Evolutionary conservation across 257 asterid genomes (phyloP).

Genomic region (Ilex asprella): DNA sequence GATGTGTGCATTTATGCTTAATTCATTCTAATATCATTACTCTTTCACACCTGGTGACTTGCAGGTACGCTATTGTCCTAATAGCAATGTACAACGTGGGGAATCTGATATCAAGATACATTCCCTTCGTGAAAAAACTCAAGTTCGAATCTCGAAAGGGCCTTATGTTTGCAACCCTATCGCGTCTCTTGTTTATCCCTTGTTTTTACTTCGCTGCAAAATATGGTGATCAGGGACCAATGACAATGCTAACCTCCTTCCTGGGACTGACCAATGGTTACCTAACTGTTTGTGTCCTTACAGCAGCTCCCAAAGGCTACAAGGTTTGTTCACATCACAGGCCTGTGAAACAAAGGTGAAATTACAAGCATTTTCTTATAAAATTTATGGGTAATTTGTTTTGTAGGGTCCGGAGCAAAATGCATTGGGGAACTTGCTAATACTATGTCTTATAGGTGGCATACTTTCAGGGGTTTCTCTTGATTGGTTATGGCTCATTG

Average conservation of each 20-base stretch:
- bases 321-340: constrained; percentile 19
- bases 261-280: constrained; percentile 39
- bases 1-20: too few relatives aligned
- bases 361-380: not conserved
- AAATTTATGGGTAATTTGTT: not conserved
- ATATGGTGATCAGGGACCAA: constrained; percentile 47
- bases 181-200: constrained; percentile 36
- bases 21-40: not conserved
- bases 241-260: constrained; percentile 37
- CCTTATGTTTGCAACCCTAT: constrained; percentile 21
- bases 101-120: constrained; percentile 34
- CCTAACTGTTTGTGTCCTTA: constrained; percentile 35
- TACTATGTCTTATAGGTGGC: not conserved
- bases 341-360: not conserved
- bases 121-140: constrained; percentile 19
- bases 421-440: not conserved
- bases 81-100: constrained; percentile 29
- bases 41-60: not conserved
- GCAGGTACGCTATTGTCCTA: constrained; percentile 35
- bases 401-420: constrained; percentile 37
- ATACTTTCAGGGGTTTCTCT: not conserved
- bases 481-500: not conserved
- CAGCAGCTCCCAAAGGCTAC: constrained; percentile 41
- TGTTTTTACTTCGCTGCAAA: constrained; percentile 41
- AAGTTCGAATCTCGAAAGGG: constrained; percentile 28